Evolutionary conservation across 192 early-diverging fungal species (phyloP).

Genomic region (Mortierella antarctica): DNA sequence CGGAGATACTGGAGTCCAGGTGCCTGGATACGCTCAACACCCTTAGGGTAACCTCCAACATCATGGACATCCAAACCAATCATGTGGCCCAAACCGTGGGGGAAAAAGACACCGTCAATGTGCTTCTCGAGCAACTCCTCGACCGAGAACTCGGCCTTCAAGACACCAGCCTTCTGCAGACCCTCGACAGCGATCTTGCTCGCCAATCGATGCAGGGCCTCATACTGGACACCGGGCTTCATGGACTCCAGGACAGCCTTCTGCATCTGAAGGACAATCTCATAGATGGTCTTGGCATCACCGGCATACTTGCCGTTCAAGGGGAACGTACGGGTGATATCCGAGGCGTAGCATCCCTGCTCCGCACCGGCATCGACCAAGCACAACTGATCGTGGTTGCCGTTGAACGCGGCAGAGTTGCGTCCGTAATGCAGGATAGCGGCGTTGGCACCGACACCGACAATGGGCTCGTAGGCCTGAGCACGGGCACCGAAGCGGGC

Average conservation of each 20-base stretch:
- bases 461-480: slow-evolving; percentile 91
- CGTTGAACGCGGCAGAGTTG: slow-evolving; percentile 69
- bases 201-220: slow-evolving; percentile 89
- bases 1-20: slow-evolving; percentile 78
- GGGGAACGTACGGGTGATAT: slow-evolving; percentile 93
- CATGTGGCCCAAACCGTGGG: slow-evolving; percentile 91
- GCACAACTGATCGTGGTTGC: slow-evolving; percentile 49
- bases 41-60: slow-evolving; percentile 86
- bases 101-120: slow-evolving; percentile 86
- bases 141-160: slow-evolving; percentile 69
- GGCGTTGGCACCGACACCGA: slow-evolving; percentile 80
- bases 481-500: slow-evolving; percentile 70
- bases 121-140: slow-evolving; percentile 71
- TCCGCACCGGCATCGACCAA: slow-evolving; percentile 94
- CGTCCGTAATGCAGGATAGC: slow-evolving; percentile 88
- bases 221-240: slow-evolving; percentile 85
- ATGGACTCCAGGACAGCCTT: slow-evolving; percentile 77
- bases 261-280: slow-evolving; percentile 85
- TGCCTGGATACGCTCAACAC: slow-evolving; percentile 72
- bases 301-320: slow-evolving; percentile 77
- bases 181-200: slow-evolving; percentile 71
- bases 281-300: slow-evolving; percentile 83
- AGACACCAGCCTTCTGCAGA: slow-evolving; percentile 76
- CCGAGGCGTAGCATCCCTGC: slow-evolving; percentile 83
- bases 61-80: slow-evolving; percentile 96